Evolutionary conservation across 1,139 yeast species (phyloP), one percentile per base, ranked within the genome.

Genomic region (Taphrina confusa): DNA sequence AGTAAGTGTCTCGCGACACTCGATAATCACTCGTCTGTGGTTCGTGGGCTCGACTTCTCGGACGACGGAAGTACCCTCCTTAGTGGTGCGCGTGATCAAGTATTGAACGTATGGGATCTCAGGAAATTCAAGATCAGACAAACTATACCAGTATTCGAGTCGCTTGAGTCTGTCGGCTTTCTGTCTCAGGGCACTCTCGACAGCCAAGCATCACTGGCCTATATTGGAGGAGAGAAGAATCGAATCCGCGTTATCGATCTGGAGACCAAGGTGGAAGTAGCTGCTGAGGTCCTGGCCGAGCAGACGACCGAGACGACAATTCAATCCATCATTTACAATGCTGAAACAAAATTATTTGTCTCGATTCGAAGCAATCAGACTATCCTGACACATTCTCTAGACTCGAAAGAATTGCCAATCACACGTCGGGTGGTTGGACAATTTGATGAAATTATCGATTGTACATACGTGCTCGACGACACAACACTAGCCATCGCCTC

Each of bases 391-490:
- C 80, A 63, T 63, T 78, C 16, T 67, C 70, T 9, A 63, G 70
- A 12, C 67, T 65, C 14, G 60, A 68, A 31, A 63, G 66, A 55
- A 6, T 72, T 87, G 8, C 77, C 80, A 9, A 70, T 81, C 2
- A 66, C 73, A 9, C 77, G 82, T 59, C 77, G 83, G 49, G 78
- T 90, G 66, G 95, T 96, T 0, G 97, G 97, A 67, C 90, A 91
- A 71, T 96, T 92, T 72, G 97, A 97, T 63, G 94, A 94, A 34
- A 84, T 92, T 68, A 95, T 97, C 6, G 98, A 89, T 69, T 80
- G 89, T 73, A 80, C 82, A 65, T 85, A 83, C 68, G 86, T 84
- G 40, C 95, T 94, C 0, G 87, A 89, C 6, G 72, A 76, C 11
- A 66, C 69, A 22, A 62, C 63, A 37, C 72, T 91, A 54, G 97